A percentile compares a stretch with the other conserved stretches of the same genome.
Evolutionary conservation across 2,329 filamentous ascomycete species (phyloP).

Genomic region (Exophiala spinifera): DNA sequence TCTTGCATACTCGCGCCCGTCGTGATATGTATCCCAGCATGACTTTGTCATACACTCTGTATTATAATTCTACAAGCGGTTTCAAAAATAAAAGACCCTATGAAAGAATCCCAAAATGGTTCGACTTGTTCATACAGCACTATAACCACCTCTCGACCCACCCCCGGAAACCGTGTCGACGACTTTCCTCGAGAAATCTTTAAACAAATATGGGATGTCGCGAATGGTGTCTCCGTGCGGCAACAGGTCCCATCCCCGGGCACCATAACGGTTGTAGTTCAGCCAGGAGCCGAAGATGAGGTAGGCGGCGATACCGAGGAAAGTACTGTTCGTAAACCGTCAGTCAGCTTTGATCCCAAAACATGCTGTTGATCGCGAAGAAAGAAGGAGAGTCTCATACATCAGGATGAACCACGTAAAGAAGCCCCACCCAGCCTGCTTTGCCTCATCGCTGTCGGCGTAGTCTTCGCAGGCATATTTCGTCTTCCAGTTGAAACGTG

Average conservation of each 20-base stretch:
- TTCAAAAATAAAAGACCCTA: not conserved
- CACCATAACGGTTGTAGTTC: conserved; percentile 96
- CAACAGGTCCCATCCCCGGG: conserved; percentile 88
- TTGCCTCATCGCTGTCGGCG: conserved; percentile 44
- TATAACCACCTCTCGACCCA: conserved; percentile 86
- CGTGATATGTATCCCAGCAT: too few species aligned
- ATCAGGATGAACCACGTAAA: conserved; percentile 96
- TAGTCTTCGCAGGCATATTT: conserved; percentile 76
- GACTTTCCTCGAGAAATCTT: conserved; percentile 79
- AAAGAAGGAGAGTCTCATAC: conserved; percentile 52
- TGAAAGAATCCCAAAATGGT: not conserved
- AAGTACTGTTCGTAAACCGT: conserved; percentile 58
- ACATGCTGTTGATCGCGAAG: not conserved
- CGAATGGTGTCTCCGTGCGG: conserved; percentile 90
- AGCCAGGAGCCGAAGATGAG: conserved; percentile 98
- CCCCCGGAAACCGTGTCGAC: conserved; percentile 80
- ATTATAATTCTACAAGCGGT: conserved; percentile 3
- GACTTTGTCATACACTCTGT: not conserved
- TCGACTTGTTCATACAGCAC: conserved; percentile 65
- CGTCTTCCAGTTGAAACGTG: conserved; percentile 81
- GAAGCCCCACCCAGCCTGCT: conserved; percentile 73
- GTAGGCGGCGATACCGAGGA: conserved; percentile 81
- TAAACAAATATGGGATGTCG: conserved; percentile 86
- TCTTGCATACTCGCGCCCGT: too few species aligned
- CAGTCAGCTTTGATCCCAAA: conserved; percentile 26